A percentile compares a stretch with the other conserved stretches of the same genome.
These are phyloP conservation scores for Aspergillus flavus DNA, from an alignment of 2,329 filamentous ascomycete species.

Conservation along the genomic window DNA sequence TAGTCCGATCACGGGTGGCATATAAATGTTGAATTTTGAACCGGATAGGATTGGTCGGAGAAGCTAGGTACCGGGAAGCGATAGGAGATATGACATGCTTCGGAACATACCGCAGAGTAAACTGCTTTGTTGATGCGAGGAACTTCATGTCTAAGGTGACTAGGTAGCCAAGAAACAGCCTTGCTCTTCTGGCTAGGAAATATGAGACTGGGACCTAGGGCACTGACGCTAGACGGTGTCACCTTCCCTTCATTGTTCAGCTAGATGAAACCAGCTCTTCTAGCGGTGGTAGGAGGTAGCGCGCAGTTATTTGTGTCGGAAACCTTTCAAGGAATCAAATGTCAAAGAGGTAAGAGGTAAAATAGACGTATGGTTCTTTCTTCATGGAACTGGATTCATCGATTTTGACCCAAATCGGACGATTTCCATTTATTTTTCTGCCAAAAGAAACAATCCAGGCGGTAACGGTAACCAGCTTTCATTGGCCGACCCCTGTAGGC, in stretches of 20 bases:
- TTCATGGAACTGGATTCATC: neutral
- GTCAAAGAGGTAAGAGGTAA: neutral
- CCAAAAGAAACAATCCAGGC: constrained; percentile 14
- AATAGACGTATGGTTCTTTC: neutral
- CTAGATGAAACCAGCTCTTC: neutral
- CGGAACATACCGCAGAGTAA: constrained; percentile 29
- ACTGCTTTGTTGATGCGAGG: constrained; percentile 19
- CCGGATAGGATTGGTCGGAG: constrained; percentile 36
- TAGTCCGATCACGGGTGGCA: constrained; percentile 40
- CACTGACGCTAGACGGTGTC: neutral
- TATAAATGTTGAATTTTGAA: constrained; percentile 42
- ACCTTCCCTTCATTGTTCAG: neutral
- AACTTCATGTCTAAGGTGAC: constrained; percentile 22
- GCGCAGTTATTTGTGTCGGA: neutral
- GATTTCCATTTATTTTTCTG: constrained; percentile 11
- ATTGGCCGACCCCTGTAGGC: constrained; percentile 20
- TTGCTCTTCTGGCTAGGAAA: neutral
- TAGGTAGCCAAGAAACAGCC: neutral
- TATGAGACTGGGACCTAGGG: neutral
- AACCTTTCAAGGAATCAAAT: neutral
- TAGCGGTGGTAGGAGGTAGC: neutral
- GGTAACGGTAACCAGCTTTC: constrained; percentile 8
- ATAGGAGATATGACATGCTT: constrained; percentile 28
- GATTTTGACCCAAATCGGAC: neutral
- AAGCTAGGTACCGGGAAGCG: constrained; percentile 33